Evolutionary conservation across 345 rosid species (phyloP), one percentile per base, ranked within the genome.

Genomic region (Odontarrhena argentea): DNA sequence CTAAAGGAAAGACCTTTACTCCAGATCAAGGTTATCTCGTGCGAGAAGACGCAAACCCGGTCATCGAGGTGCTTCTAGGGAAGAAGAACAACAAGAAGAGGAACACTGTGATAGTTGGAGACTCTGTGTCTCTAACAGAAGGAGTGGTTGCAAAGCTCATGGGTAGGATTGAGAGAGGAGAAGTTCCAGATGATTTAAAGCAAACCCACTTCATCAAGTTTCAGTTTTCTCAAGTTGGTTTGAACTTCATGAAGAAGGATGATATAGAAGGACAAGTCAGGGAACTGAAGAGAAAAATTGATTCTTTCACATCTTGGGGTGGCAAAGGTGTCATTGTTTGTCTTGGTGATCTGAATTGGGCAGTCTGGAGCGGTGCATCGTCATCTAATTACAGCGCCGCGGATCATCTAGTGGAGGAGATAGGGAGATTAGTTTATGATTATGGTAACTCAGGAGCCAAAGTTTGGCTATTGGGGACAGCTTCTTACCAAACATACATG

Each of bases 301-400:
- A 83, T 56, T 80, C 81, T 25, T 56, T 80, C 54, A 62, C 78
- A 26, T 65, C 77, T 30, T 67, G 66, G 50, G 79, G 74, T 1
- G 82, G 78, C 24, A 78, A 82, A 43, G 94, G 87, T 59, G 91
- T 80, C 53, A 83, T 92, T 69, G 82, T 92, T 38, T 88, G 88
- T 53, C 73, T 85, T 4, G 98, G 98, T 46, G 96, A 92, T 77
- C 76, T 92, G 18, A 85, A 80, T 53, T 92, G 98, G 96, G 68
- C 86, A 2, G 81, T 73, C 0, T 73, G 88, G 83, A 36, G 70
- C 18, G 59, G 68, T 3, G 11, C 50, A 35, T 34, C 61, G 2
- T 63, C 65, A 22, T 60, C 73, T 0, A 76, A 40, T 43, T 86
- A 84, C 22, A 83, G 61, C 67, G 84, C 91, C 2, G 82, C 56